Conservation (phyloP, 2,329 filamentous ascomycete species). For the Verticillium dahliae region DNA sequence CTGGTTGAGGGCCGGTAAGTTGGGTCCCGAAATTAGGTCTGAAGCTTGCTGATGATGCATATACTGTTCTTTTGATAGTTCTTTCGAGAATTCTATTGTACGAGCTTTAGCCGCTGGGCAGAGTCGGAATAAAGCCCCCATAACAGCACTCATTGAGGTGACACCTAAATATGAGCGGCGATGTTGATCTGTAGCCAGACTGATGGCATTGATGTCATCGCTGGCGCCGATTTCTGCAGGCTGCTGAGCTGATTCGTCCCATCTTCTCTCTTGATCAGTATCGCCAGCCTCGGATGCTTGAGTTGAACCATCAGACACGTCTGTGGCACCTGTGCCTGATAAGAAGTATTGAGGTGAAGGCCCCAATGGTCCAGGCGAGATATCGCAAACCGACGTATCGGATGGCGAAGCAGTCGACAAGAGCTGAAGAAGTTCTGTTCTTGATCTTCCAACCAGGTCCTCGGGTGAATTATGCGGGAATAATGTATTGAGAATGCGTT, state of each 20-base stretch:
- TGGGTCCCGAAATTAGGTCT: slow-evolving; percentile 24
- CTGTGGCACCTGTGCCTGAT: neutral
- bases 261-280: slow-evolving; percentile 17
- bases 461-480: slow-evolving; percentile 13
- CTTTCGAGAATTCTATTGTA: slow-evolving; percentile 16
- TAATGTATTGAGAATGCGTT: slow-evolving; percentile 14
- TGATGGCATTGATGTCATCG: slow-evolving; percentile 24
- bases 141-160: slow-evolving; percentile 56
- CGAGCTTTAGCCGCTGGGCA: slow-evolving; percentile 21
- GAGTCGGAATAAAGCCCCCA: slow-evolving; percentile 47
- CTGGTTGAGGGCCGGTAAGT: slow-evolving; percentile 32
- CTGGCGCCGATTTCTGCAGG: slow-evolving; percentile 14
- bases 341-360: too few relatives aligned
- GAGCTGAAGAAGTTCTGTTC: slow-evolving; percentile 13
- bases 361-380: too few relatives aligned
- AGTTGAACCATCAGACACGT: slow-evolving; percentile 13
- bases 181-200: slow-evolving; percentile 46
- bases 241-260: slow-evolving; percentile 20
- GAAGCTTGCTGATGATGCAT: slow-evolving; percentile 14
- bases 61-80: slow-evolving; percentile 10
- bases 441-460: slow-evolving; percentile 14
- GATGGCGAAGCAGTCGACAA: neutral
- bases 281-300: slow-evolving; percentile 20
- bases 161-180: slow-evolving; percentile 56
- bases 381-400: neutral